Conservation (phyloP, 2,329 filamentous ascomycete genomes). For the Neonectria hederae region DNA sequence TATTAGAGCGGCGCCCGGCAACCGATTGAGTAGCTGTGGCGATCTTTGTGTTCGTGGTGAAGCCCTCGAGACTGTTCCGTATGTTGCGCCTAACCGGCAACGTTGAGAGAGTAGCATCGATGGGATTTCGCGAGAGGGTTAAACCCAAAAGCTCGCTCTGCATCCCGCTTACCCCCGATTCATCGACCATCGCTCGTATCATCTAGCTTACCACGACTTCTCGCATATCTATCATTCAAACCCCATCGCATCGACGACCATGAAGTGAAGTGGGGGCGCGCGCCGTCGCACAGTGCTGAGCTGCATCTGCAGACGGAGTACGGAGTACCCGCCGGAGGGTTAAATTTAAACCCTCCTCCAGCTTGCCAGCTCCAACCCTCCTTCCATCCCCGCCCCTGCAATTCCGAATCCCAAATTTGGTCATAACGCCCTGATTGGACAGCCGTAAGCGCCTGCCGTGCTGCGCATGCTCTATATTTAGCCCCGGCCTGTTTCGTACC, state of each 20-base stretch:
- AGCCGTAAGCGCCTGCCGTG: constrained; percentile 44
- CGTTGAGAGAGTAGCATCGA: too few relatives aligned
- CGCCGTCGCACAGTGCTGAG: constrained; percentile 34
- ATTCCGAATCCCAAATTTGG: constrained; percentile 42
- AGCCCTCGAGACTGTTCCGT: background rate
- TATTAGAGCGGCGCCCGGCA: background rate
- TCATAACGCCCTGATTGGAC: constrained; percentile 42
- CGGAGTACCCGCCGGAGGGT: constrained; percentile 32
- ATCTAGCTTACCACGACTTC: background rate
- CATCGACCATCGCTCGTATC: background rate
- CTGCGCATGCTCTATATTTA: constrained; percentile 48
- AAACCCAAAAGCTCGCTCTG: background rate
- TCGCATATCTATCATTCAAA: background rate
- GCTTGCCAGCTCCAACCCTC: constrained; percentile 19
- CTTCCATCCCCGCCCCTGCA: constrained; percentile 27
- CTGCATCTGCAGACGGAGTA: constrained; percentile 22
- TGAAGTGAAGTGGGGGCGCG: background rate
- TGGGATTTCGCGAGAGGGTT: background rate
- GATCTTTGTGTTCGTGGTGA: constrained; percentile 2
- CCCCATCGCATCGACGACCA: background rate
- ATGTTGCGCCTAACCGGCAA: background rate
- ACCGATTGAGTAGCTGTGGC: background rate
- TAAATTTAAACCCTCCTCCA: constrained; percentile 43
- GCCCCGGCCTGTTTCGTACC: constrained; percentile 43
- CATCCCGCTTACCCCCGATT: background rate